Conservation (phyloP, 208 protist genomes). For the Herpetomonas tarakana region DNA sequence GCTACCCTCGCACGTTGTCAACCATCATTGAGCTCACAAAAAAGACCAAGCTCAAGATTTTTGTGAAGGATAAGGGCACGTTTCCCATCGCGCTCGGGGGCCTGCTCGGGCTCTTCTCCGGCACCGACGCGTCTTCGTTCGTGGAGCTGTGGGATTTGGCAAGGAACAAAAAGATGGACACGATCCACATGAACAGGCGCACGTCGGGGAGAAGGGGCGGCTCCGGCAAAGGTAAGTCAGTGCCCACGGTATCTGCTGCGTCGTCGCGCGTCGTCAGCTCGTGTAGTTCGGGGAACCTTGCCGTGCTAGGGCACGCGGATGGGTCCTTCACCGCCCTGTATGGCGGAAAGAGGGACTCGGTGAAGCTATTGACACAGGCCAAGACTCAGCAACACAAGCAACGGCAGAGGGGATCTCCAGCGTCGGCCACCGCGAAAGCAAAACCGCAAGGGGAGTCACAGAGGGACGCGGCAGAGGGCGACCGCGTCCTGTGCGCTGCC, state of each 20-base stretch:
- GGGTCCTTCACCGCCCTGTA: slow-evolving; percentile 62
- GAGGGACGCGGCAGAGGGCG: background rate
- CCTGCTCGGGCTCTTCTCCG: slow-evolving; percentile 33
- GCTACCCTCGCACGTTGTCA: slow-evolving; percentile 17
- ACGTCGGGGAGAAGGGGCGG: too few relatives aligned
- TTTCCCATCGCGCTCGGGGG: slow-evolving; percentile 24
- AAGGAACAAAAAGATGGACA: slow-evolving; percentile 33
- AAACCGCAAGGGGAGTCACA: background rate
- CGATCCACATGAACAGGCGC: slow-evolving; percentile 24
- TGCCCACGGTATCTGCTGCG: too few relatives aligned
- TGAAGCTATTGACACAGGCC: background rate
- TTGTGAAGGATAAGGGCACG: slow-evolving; percentile 23
- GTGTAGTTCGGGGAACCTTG: slow-evolving; percentile 59
- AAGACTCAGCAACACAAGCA: background rate
- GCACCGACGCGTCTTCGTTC: slow-evolving; percentile 12
- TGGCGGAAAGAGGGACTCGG: background rate
- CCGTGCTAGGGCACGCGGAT: slow-evolving; percentile 62
- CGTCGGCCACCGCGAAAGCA: background rate
- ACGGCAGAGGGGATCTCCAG: too few relatives aligned
- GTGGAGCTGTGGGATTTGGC: slow-evolving; percentile 55
- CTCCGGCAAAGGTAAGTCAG: too few relatives aligned
- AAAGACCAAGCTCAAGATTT: slow-evolving; percentile 27
- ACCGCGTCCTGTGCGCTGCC: background rate
- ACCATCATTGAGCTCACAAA: slow-evolving; percentile 31
- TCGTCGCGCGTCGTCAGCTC: too few relatives aligned